Conservation (phyloP, 768 basidiomycete species). For the Imleria badia region DNA sequence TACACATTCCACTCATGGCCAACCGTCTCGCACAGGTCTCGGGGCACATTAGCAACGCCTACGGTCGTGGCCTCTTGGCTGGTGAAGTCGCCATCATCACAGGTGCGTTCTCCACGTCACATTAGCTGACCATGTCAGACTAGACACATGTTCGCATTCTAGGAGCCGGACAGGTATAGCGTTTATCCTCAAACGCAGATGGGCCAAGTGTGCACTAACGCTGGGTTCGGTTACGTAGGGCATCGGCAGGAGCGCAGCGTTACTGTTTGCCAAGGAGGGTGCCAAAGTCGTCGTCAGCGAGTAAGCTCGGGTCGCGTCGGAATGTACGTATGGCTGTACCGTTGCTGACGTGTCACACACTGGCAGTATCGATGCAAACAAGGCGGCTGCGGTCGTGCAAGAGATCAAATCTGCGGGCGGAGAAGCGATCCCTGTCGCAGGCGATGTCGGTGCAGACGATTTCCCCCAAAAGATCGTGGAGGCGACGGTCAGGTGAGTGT, state of each 20-base stretch:
- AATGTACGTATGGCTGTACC: background rate
- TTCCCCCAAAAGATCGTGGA: constrained; percentile 78
- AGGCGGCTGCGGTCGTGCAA: constrained; percentile 60
- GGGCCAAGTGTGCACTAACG: too few relatives aligned
- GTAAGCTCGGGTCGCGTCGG: constrained; percentile 37
- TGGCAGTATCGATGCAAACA: constrained; percentile 68
- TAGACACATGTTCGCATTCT: constrained; percentile 1
- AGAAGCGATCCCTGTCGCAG: constrained; percentile 69
- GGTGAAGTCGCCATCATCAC: constrained; percentile 88
- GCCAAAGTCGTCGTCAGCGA: constrained; percentile 87
- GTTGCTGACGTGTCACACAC: background rate
- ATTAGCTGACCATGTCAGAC: background rate
- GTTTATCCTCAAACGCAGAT: too few relatives aligned
- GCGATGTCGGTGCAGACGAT: constrained; percentile 81
- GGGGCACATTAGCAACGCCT: constrained; percentile 58
- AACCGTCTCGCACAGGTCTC: constrained; percentile 67
- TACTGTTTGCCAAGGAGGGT: constrained; percentile 81
- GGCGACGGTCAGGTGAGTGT: constrained; percentile 71
- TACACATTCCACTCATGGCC: constrained; percentile 43
- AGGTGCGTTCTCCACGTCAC: constrained; percentile 42
- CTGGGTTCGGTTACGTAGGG: constrained; percentile 43
- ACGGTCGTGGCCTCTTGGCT: constrained; percentile 56
- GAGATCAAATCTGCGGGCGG: constrained; percentile 77
- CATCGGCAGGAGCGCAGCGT: constrained; percentile 72
- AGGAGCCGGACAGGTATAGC: constrained; percentile 76